These are phyloP conservation scores for Xerocomus amazonicus DNA, from an alignment of 1,284 basidiomycete genomes.

Conservation along the genomic window DNA sequence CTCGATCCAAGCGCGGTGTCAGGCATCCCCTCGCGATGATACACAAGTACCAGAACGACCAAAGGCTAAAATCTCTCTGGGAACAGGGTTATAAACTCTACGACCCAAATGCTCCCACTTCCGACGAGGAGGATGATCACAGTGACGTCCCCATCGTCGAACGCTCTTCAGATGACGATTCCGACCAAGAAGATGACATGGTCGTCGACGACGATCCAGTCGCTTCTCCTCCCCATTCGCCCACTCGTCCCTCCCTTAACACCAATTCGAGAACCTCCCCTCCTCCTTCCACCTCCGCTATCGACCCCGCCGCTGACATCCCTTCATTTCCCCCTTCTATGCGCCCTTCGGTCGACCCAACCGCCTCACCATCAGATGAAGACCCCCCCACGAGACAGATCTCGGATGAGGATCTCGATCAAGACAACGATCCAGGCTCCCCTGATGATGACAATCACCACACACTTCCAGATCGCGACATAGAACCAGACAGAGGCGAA, in stretches of 20 bases:
- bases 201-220: constrained; percentile 36
- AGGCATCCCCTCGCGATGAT: not conserved
- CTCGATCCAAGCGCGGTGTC: constrained; percentile 20
- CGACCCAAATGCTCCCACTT: constrained; percentile 20
- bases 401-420: constrained; percentile 26
- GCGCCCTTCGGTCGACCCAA: constrained; percentile 22
- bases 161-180: constrained; percentile 11
- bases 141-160: not conserved
- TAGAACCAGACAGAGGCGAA: constrained; percentile 37
- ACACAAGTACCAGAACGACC: not conserved
- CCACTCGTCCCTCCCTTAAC: constrained; percentile 18
- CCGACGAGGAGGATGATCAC: constrained; percentile 24
- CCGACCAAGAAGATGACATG: constrained; percentile 34
- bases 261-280: constrained; percentile 13
- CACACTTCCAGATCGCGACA: constrained; percentile 24
- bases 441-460: constrained; percentile 24
- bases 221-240: constrained; percentile 13
- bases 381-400: constrained; percentile 4
- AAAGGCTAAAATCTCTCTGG: constrained; percentile 12
- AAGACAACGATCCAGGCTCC: constrained; percentile 25
- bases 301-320: constrained; percentile 13
- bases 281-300: constrained; percentile 9
- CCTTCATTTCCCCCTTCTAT: constrained; percentile 19
- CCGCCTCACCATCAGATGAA: constrained; percentile 19
- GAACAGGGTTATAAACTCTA: constrained; percentile 20